These are phyloP conservation scores for Alternaria triticina DNA, from an alignment of 2,329 filamentous ascomycete species.

Conservation along the genomic window DNA sequence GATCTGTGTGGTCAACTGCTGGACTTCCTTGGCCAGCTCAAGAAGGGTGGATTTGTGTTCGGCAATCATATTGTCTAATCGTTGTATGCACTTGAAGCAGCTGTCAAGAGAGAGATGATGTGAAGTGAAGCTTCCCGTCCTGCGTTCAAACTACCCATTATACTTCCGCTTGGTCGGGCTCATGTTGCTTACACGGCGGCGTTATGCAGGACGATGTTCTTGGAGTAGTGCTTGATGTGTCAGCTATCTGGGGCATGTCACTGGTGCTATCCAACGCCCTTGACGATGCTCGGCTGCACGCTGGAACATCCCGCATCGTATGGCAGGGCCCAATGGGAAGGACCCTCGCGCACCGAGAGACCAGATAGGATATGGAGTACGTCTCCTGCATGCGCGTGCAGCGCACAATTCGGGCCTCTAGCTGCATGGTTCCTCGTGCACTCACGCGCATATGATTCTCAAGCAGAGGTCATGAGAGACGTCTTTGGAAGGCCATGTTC, in stretches of 20 bases:
- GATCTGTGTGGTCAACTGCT: conserved; percentile 16
- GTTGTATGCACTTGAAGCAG: neutral
- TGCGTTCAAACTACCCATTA: neutral
- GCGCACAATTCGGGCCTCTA: neutral
- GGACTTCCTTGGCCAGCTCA: conserved; percentile 16
- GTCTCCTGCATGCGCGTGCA: neutral
- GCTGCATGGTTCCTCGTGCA: neutral
- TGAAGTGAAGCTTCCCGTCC: neutral
- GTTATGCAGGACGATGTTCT: neutral
- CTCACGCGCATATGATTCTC: neutral
- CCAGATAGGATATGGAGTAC: neutral
- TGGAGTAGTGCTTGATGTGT: neutral
- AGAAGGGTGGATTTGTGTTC: conserved; percentile 16
- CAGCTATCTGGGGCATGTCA: neutral
- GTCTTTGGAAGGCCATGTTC: neutral
- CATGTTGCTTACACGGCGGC: neutral
- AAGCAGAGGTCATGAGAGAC: neutral
- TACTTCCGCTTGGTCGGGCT: neutral
- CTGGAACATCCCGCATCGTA: neutral
- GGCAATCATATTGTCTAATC: conserved; percentile 2
- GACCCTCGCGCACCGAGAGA: neutral
- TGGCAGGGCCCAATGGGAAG: neutral
- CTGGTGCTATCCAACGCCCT: neutral
- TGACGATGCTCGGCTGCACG: neutral
- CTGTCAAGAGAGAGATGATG: neutral